phyloP scores from a whole-genome alignment of 345 rosid species.

The Salix caprea region DNA sequence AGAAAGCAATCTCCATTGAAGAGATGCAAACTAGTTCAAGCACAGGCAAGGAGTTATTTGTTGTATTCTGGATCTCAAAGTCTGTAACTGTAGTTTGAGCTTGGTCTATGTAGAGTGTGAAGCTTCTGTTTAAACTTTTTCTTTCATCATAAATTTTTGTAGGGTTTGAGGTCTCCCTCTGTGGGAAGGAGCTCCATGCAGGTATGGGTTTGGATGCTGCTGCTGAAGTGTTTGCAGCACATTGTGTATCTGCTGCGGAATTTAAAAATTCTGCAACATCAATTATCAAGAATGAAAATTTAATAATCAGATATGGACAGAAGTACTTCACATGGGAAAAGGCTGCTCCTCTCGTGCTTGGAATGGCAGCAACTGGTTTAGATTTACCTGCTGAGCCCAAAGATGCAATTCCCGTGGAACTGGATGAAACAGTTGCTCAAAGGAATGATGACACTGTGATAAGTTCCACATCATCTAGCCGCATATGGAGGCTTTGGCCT shows the following conservation, averaged over 20 bases:
- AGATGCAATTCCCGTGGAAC: constrained; percentile 60
- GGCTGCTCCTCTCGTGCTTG: constrained; percentile 76
- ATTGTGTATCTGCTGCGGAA: constrained; percentile 58
- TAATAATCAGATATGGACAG: constrained; percentile 51
- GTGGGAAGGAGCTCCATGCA: constrained; percentile 61
- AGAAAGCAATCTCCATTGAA: constrained; percentile 26
- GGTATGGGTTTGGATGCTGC: constrained; percentile 83
- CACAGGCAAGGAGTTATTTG: constrained; percentile 35
- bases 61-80: not conserved
- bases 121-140: constrained; percentile 14
- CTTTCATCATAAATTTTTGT: constrained; percentile 19
- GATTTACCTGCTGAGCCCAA: constrained; percentile 59
- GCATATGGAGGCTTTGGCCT: constrained; percentile 86
- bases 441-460: constrained; percentile 38
- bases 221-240: constrained; percentile 62
- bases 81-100: constrained; percentile 7
- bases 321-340: constrained; percentile 72
- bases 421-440: constrained; percentile 33
- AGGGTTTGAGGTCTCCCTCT: constrained; percentile 84
- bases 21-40: constrained; percentile 23
- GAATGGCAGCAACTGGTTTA: constrained; percentile 64
- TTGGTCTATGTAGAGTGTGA: constrained; percentile 12
- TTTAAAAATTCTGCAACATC: constrained; percentile 50
- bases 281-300: constrained; percentile 59
- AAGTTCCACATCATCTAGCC: constrained; percentile 48